Conservation (phyloP, 176 grass and related monocot genomes). For the Lolium perenne region DNA sequence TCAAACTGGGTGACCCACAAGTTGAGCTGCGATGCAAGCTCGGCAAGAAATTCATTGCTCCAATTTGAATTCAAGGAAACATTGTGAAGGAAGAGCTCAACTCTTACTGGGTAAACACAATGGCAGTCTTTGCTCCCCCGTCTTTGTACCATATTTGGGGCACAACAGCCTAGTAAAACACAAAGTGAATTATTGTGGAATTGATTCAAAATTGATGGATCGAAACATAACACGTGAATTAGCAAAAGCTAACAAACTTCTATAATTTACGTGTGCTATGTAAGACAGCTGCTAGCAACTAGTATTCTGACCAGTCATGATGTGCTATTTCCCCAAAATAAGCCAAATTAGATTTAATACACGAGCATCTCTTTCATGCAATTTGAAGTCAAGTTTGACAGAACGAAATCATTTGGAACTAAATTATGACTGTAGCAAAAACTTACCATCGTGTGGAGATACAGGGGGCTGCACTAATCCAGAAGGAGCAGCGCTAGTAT, state of each 20-base stretch:
- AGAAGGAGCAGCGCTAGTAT: conserved; percentile 67
- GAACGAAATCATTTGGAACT: conserved; percentile 26
- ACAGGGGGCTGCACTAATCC: conserved; percentile 68
- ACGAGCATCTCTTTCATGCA: conserved; percentile 6
- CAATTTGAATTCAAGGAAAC: conserved; percentile 87
- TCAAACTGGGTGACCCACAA: conserved; percentile 73
- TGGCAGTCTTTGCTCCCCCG: conserved; percentile 63
- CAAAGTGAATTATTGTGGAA: conserved; percentile 3
- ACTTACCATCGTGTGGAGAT: conserved; percentile 67
- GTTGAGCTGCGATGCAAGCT: conserved; percentile 79
- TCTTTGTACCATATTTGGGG: conserved; percentile 82
- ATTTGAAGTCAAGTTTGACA: conserved; percentile 25
- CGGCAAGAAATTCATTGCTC: conserved; percentile 83
- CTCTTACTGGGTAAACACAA: conserved; percentile 89
- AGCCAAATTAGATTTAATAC: conserved; percentile 4
- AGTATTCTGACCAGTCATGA: not conserved
- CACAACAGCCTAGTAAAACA: conserved; percentile 74
- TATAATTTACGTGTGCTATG: not conserved
- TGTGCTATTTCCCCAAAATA: not conserved
- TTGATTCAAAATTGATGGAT: conserved; percentile 19
- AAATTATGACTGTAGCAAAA: conserved; percentile 31
- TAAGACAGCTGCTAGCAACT: not conserved
- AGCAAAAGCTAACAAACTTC: not conserved
- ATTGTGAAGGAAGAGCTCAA: conserved; percentile 94
- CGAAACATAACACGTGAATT: conserved; percentile 27